Conservation (phyloP, 495 filamentous ascomycete genomes). For the Daldinia caldariorum region DNA sequence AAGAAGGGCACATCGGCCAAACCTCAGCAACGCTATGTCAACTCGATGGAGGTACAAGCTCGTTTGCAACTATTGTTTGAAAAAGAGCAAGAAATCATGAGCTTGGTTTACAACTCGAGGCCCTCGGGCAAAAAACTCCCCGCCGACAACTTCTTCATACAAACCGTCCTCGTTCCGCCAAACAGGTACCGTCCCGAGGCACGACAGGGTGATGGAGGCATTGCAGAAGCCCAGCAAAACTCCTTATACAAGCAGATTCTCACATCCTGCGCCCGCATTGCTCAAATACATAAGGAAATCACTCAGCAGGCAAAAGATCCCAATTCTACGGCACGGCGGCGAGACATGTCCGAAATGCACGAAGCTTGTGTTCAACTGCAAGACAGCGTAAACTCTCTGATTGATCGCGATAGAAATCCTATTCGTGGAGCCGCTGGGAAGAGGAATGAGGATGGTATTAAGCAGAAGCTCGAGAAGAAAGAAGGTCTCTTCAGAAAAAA, state of each 20-base stretch:
- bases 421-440: constrained; percentile 75
- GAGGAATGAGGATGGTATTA: constrained; percentile 85
- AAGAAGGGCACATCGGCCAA: constrained; percentile 47
- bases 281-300: constrained; percentile 79
- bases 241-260: constrained; percentile 82
- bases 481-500: constrained; percentile 98
- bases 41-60: constrained; percentile 77
- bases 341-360: constrained; percentile 57
- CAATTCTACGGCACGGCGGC: constrained; percentile 28
- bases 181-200: constrained; percentile 93
- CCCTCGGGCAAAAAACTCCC: constrained; percentile 65
- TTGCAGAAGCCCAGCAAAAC: constrained; percentile 89
- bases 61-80: constrained; percentile 82
- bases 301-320: constrained; percentile 43
- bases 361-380: constrained; percentile 82
- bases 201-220: constrained; percentile 75
- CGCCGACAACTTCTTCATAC: constrained; percentile 94
- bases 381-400: constrained; percentile 86
- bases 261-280: constrained; percentile 72
- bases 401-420: constrained; percentile 87
- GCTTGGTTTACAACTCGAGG: constrained; percentile 82
- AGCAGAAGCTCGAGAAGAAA: constrained; percentile 98
- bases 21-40: constrained; percentile 71
- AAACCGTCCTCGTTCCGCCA: constrained; percentile 84
- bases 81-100: constrained; percentile 81